These are phyloP conservation scores for Breviolum minutum DNA, from an alignment of 73 alveolate genomes.

Conservation along the genomic window DNA sequence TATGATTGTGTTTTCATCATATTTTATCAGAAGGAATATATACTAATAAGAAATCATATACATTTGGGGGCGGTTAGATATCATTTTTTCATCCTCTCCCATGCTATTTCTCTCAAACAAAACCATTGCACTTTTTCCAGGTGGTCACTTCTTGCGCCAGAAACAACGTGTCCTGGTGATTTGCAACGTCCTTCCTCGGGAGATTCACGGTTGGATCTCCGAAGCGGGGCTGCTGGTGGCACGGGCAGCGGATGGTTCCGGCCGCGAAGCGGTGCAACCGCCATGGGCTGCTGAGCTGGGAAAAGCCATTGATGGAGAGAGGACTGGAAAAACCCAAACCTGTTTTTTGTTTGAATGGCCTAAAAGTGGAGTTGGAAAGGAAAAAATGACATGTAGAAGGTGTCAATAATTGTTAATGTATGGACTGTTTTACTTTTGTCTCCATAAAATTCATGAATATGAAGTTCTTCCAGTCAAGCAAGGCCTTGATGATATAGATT, in stretches of 20 bases:
- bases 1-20: no score
- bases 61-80: no score
- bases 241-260: not conserved
- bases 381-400: no score
- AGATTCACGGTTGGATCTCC: conserved; percentile 1
- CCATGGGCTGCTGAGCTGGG: not conserved
- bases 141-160: not conserved
- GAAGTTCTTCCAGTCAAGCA: not conserved
- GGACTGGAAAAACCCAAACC: not conserved
- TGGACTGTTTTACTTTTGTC: not conserved
- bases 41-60: no score
- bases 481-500: not conserved
- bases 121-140: not conserved
- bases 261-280: conserved; percentile 14
- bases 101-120: not conserved
- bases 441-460: not conserved
- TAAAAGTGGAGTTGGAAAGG: no score
- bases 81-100: not conserved
- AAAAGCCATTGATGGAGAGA: conserved; percentile 33
- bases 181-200: conserved; percentile 27
- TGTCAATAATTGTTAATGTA: not conserved
- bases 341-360: no score
- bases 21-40: no score
- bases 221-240: conserved; percentile 66
- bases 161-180: conserved; percentile 35